These are phyloP conservation scores for Botryotinia narcissicola DNA, from an alignment of 2,329 filamentous ascomycete species.

Conservation along the genomic window DNA sequence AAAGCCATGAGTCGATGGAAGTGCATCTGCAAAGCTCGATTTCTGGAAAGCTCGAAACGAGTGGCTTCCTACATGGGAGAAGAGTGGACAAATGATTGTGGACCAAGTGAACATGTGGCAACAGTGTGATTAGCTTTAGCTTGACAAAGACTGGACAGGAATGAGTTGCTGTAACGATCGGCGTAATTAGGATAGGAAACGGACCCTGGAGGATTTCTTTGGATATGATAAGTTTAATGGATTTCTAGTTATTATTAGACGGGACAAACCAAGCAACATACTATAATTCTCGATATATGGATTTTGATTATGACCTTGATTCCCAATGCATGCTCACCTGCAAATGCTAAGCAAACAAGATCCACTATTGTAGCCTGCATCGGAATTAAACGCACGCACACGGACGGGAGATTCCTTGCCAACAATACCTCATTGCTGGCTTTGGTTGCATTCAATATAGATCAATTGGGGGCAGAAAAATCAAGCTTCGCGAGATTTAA, in stretches of 20 bases:
- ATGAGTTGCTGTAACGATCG: not conserved
- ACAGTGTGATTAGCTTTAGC: slow-evolving; percentile 56
- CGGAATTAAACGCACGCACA: not conserved
- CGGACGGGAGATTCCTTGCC: not conserved
- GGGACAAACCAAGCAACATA: not conserved
- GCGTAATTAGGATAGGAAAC: not conserved
- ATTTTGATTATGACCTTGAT: not conserved
- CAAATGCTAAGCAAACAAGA: not conserved
- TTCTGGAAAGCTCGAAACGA: slow-evolving; percentile 68
- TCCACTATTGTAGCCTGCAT: not conserved
- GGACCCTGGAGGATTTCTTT: slow-evolving; percentile 8
- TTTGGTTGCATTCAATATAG: not conserved
- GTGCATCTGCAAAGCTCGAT: slow-evolving; percentile 64
- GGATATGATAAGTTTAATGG: not conserved
- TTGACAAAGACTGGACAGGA: not conserved
- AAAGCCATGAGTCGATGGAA: slow-evolving; percentile 78
- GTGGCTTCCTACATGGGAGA: slow-evolving; percentile 72
- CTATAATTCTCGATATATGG: not conserved
- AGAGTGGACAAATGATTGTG: slow-evolving; percentile 61
- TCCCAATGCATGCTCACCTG: not conserved
- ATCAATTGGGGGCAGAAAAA: not conserved
- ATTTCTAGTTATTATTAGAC: slow-evolving; percentile 16
- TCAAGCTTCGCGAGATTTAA: not conserved
- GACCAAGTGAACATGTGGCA: slow-evolving; percentile 70
- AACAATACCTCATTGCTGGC: not conserved